These are phyloP conservation scores for Scleroderma bovista DNA, from an alignment of 768 basidiomycete species.

Conservation along the genomic window DNA sequence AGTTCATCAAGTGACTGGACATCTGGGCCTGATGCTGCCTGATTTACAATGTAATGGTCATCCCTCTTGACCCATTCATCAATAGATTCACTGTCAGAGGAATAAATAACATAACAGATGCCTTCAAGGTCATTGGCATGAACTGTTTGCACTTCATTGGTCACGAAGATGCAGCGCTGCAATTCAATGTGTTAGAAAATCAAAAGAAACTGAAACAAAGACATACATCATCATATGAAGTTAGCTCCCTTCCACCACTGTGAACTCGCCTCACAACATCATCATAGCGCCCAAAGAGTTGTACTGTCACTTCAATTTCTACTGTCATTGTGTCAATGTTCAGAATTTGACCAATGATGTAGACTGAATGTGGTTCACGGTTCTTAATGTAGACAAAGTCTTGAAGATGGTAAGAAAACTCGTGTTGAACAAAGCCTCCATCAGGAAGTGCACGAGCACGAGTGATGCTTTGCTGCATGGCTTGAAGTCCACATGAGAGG, in stretches of 20 bases:
- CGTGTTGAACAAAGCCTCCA: slow-evolving; percentile 37
- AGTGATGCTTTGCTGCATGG: slow-evolving; percentile 18
- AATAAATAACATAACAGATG: slow-evolving; percentile 43
- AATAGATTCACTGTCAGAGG: slow-evolving; percentile 26
- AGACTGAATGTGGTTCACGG: slow-evolving; percentile 19
- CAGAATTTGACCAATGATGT: slow-evolving; percentile 55
- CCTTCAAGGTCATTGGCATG: slow-evolving; percentile 45
- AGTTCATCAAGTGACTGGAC: slow-evolving; percentile 18
- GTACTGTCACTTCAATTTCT: slow-evolving; percentile 32
- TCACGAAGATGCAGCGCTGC: slow-evolving; percentile 39
- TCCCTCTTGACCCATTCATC: slow-evolving; percentile 42
- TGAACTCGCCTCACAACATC: slow-evolving; percentile 26
- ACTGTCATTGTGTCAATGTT: slow-evolving; percentile 27
- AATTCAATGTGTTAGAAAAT: slow-evolving; percentile 7
- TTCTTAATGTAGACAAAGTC: slow-evolving; percentile 60
- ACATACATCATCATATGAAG: slow-evolving; percentile 42
- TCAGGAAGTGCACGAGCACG: slow-evolving; percentile 22
- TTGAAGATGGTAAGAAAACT: slow-evolving; percentile 45
- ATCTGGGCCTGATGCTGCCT: slow-evolving; percentile 16
- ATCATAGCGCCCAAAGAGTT: slow-evolving; percentile 43
- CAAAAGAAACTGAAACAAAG: neutral
- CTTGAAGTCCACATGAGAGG: slow-evolving; percentile 41
- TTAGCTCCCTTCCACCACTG: slow-evolving; percentile 8
- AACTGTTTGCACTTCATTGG: slow-evolving; percentile 19
- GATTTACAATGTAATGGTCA: slow-evolving; percentile 56